Evolutionary conservation across 2,329 filamentous ascomycete species (phyloP), one percentile per base, ranked within the genome.

Genomic region (Coniochaeta sp.): DNA sequence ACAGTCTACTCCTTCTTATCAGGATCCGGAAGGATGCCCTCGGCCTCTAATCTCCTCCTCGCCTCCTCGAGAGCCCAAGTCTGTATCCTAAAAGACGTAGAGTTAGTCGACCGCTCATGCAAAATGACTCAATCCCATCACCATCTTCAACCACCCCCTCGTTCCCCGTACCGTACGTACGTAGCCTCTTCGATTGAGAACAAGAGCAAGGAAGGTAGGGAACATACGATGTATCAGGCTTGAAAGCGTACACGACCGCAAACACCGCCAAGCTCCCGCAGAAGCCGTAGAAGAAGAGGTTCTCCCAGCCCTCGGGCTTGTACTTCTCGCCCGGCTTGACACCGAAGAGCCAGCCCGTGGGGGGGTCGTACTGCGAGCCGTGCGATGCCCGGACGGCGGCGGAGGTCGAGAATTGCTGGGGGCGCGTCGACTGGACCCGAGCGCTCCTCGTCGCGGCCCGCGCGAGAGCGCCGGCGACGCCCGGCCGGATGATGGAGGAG

Each of bases 11-110:
- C n/a, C 44, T 55, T 61, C 78, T 84, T 83, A 74, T 86, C 81
- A 61, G 83, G 89, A 70, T 97, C 93, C 71, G 90, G 86, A 71
- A 98, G 79, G 72, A 98, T 93, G 62, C 95, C 95, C 81, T 99
- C 95, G 62, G 87, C 89, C 80, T 99, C 95, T 83, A 99, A 87
- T 80, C 95, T 85, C 80, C 95, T 86, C 72, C 95, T 86, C 58
- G 95, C 95, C 80, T 99, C 95, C 79, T 99, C 95, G 50, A 99
- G 86, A 64, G 95, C 95, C 95, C 95, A 99, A 59, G 93, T 98
- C 81, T 98, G 95, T 86, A 99, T 97, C 75, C 95, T 99, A 69
- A 62, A 58, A 58, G 30, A 4, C 24, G 65, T 16, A 16, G 8
- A 5, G 54, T 56, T 56, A 56, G 54, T 38, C 54, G n/a, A 34